These are phyloP conservation scores for Gamarada debralockiae DNA, from an alignment of 495 filamentous ascomycete genomes.

Conservation along the genomic window DNA sequence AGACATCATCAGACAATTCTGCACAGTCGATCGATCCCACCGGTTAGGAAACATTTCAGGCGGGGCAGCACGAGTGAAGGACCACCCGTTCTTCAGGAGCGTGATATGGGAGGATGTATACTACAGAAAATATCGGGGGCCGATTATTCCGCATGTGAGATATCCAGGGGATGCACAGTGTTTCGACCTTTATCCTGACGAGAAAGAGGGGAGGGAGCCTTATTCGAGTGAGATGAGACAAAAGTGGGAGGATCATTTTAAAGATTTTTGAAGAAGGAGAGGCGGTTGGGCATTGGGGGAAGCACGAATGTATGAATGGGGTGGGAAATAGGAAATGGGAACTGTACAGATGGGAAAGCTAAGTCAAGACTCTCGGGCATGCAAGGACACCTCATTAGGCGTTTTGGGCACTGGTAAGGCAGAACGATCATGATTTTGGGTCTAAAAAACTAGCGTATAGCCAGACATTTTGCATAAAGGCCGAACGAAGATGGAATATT, in stretches of 20 bases:
- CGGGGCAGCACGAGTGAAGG: constrained; percentile 76
- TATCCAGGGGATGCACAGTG: constrained; percentile 82
- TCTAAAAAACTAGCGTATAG: too few relatives aligned
- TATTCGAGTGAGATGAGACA: constrained; percentile 72
- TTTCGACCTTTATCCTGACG: constrained; percentile 79
- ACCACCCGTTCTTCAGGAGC: constrained; percentile 79
- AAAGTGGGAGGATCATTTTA: constrained; percentile 75
- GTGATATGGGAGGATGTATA: constrained; percentile 87
- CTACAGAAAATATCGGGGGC: constrained; percentile 63
- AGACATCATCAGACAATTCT: constrained; percentile 80
- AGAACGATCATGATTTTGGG: too few relatives aligned
- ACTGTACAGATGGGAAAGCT: neutral
- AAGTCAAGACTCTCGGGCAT: too few relatives aligned
- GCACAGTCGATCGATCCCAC: constrained; percentile 83
- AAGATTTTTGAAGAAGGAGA: constrained; percentile 60
- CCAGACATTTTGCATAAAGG: too few relatives aligned
- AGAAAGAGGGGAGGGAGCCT: constrained; percentile 46
- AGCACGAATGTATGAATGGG: too few relatives aligned
- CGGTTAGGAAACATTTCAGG: constrained; percentile 86
- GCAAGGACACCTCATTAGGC: too few relatives aligned
- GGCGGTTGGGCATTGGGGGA: neutral
- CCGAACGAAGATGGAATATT: too few relatives aligned
- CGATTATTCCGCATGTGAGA: constrained; percentile 79
- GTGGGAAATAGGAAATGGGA: neutral
- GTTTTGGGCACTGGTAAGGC: too few relatives aligned